Conservation (phyloP, 1,284 basidiomycete species). For the Stygiomarasmius scandens region DNA sequence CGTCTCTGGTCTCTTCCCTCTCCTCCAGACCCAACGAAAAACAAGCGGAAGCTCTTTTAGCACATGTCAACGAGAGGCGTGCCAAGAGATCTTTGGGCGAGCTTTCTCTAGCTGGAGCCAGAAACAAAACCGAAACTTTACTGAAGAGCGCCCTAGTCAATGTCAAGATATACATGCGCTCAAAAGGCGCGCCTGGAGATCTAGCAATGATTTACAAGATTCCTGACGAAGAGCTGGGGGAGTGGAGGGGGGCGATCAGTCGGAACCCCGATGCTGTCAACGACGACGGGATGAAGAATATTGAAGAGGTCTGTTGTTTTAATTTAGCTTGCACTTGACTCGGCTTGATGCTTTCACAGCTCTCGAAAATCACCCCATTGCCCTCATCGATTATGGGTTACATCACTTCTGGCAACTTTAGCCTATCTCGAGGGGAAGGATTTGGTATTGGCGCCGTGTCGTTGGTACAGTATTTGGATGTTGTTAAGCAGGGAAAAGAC, state of each 20-base stretch:
- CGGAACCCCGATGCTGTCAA: conserved; percentile 17
- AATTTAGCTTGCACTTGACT: background rate
- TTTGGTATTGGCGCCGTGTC: conserved; percentile 75
- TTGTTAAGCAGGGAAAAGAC: conserved; percentile 55
- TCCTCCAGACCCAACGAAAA: conserved; percentile 41
- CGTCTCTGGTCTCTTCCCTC: conserved; percentile 45
- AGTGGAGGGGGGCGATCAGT: conserved; percentile 44
- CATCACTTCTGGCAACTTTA: conserved; percentile 79
- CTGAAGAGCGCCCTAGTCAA: conserved; percentile 64
- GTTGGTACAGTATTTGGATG: conserved; percentile 53
- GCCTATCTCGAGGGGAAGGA: conserved; percentile 74
- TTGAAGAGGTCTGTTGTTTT: conserved; percentile 41
- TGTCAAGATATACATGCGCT: conserved; percentile 62
- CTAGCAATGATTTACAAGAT: conserved; percentile 72
- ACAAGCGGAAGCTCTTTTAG: conserved; percentile 46
- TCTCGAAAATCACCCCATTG: conserved; percentile 44
- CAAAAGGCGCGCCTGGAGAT: conserved; percentile 74
- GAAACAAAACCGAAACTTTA: conserved; percentile 44
- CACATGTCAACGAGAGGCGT: conserved; percentile 62
- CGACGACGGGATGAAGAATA: conserved; percentile 18
- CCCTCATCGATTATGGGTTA: conserved; percentile 68
- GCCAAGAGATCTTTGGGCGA: conserved; percentile 48
- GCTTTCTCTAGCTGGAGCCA: conserved; percentile 28
- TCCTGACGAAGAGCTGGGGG: conserved; percentile 48
- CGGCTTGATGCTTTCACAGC: conserved; percentile 33